phyloP scores from a whole-genome alignment of 2,329 filamentous ascomycete species.

The Aspergillus intermedius region DNA sequence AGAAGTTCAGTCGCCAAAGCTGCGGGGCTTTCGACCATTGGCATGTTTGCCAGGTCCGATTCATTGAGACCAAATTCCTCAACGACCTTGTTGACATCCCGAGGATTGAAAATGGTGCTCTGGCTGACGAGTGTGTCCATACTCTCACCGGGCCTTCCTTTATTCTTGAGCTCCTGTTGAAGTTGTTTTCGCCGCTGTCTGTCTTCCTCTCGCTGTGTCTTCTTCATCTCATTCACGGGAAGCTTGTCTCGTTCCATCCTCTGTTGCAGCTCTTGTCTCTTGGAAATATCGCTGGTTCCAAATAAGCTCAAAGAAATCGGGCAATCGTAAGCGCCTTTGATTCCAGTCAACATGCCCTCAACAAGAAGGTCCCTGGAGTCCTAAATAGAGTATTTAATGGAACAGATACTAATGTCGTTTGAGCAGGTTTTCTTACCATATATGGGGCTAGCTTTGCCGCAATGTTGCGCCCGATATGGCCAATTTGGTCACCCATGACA shows the following conservation, averaged over 20 bases:
- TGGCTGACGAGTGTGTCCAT: constrained; percentile 59
- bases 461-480: constrained; percentile 63
- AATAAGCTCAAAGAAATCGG: constrained; percentile 64
- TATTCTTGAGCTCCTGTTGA: constrained; percentile 45
- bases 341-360: constrained; percentile 63
- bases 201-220: constrained; percentile 47
- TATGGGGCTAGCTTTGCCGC: constrained; percentile 68
- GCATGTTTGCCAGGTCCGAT: constrained; percentile 62
- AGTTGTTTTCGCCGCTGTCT: constrained; percentile 41
- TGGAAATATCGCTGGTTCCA: constrained; percentile 54
- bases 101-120: constrained; percentile 62
- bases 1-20: constrained; percentile 61
- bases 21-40: constrained; percentile 62
- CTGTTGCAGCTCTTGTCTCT: constrained; percentile 51
- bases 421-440: constrained; percentile 47
- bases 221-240: constrained; percentile 47
- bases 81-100: constrained; percentile 57
- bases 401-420: not conserved
- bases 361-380: constrained; percentile 56
- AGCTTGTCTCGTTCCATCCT: constrained; percentile 61
- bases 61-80: constrained; percentile 68
- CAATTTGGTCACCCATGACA: constrained; percentile 67
- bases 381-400: constrained; percentile 16
- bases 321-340: constrained; percentile 63
- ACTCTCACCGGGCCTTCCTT: constrained; percentile 38